Evolutionary conservation across 1,284 basidiomycete genomes (phyloP).

Genomic region (Wallemia ichthyophaga): DNA sequence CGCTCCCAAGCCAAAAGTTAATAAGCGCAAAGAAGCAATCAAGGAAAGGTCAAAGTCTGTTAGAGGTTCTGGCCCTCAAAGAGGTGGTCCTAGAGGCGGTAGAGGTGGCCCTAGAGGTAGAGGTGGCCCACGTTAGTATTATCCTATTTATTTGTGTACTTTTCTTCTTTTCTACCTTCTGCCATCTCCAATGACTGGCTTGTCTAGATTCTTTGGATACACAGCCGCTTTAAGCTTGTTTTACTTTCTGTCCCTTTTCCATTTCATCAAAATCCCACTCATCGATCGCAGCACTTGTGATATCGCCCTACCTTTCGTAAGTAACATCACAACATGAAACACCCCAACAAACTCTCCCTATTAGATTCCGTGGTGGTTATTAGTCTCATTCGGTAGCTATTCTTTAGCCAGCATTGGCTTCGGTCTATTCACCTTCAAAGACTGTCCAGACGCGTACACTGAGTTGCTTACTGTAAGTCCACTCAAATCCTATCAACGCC

Average conservation of each 20-base stretch:
- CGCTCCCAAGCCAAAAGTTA: constrained; percentile 63
- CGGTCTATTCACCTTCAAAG: neutral
- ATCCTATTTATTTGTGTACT: neutral
- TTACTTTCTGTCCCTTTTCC: neutral
- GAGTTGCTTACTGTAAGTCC: neutral
- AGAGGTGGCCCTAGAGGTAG: neutral
- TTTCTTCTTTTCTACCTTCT: neutral
- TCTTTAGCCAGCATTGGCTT: neutral
- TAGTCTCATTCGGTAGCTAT: neutral
- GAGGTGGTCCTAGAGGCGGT: neutral
- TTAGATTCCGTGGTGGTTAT: neutral
- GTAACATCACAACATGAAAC: neutral
- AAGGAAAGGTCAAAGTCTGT: constrained; percentile 1
- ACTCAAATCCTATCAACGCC: neutral
- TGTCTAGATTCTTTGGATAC: neutral
- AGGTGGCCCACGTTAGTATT: neutral
- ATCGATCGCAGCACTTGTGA: neutral
- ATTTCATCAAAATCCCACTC: neutral
- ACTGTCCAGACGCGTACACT: neutral
- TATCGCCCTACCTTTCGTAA: neutral
- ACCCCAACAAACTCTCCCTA: neutral
- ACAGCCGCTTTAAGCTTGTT: neutral
- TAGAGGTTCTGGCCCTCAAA: neutral
- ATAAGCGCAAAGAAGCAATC: constrained; percentile 34
- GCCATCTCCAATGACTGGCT: neutral